These are phyloP conservation scores for Draba incana DNA, from an alignment of 345 rosid genomes.

Conservation along the genomic window DNA sequence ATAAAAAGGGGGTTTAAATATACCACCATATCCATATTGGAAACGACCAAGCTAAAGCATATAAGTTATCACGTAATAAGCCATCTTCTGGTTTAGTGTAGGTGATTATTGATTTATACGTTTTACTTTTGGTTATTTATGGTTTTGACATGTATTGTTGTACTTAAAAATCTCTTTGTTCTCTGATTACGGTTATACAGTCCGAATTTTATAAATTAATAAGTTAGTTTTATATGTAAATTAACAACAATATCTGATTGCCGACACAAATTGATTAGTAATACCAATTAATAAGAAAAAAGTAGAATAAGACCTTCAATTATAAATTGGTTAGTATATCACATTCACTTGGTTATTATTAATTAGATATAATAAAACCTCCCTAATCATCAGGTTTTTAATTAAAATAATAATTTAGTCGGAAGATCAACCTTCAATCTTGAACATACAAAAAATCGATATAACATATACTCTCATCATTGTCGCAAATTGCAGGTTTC, in stretches of 20 bases:
- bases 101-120: too few relatives aligned
- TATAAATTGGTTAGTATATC: conserved; percentile 41
- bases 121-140: too few relatives aligned
- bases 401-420: neutral
- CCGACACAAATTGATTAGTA: conserved; percentile 31
- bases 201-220: too few relatives aligned
- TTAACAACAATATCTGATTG: conserved; percentile 23
- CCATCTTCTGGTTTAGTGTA: too few relatives aligned
- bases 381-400: conserved; percentile 30
- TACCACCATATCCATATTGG: too few relatives aligned
- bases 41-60: too few relatives aligned
- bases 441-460: conserved; percentile 10
- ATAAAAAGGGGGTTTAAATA: too few relatives aligned
- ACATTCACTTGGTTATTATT: conserved; percentile 24
- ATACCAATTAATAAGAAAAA: conserved; percentile 23
- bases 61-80: too few relatives aligned
- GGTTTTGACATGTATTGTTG: too few relatives aligned
- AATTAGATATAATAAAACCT: conserved; percentile 34
- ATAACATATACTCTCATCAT: neutral
- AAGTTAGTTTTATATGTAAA: neutral
- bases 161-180: neutral
- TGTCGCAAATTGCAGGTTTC: conserved; percentile 21
- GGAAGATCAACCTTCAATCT: neutral
- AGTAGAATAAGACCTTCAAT: conserved; percentile 35
- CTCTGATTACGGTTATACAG: too few relatives aligned